Evolutionary conservation across 139 green algal genomes (phyloP), one percentile per base, ranked within the genome.

Genomic region (Chlorella sp.): DNA sequence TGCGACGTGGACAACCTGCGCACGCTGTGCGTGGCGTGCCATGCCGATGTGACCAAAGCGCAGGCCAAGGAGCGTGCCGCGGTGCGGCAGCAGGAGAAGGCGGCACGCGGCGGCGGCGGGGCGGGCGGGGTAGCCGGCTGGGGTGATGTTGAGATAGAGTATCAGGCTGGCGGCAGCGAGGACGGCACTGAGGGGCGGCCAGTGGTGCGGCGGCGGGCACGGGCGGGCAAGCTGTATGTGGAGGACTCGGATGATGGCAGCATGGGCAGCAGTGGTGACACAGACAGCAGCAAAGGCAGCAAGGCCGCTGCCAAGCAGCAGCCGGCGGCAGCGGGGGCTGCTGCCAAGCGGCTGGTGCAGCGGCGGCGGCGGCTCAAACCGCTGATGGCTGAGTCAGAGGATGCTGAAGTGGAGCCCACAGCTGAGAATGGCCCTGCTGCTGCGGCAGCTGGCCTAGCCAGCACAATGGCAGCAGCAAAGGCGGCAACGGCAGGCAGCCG

Each of bases 1-100:
- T 98, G 95, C 85, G 92, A 93, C 70, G 72, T 98, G 32, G 94
- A 98, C 51, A 99, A 98, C 91, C 88, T 98, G 78, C 87, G 93
- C 38, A 98, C 96, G 11, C 91, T 99, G 84, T 99, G 96, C 83
- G 89, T 94, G 39, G 73, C 87, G 3, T 99, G 96, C 88, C 96
- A 98, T 69, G 74, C 76, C 34, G 85, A 92, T 34, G 93, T 95
- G 25, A 96, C 93, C 34, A 84, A 83, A 76, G 44, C 67, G 68
- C 93, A 95, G 90, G 74, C 87, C 34, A 84, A 76, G 88, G 85
- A 89, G 87, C 88, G 91, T 20, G 82, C 60, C 13, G 76, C 76
- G 25, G 21, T 23, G 26, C 60, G 60, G 75, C 34, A 20, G 57
- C 57, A 72, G 76, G 21, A 20, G 13, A 47, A 73, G 38, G 57